phyloP scores from a whole-genome alignment of 495 filamentous ascomycete genomes.

The Elaphomyces granulatus region DNA sequence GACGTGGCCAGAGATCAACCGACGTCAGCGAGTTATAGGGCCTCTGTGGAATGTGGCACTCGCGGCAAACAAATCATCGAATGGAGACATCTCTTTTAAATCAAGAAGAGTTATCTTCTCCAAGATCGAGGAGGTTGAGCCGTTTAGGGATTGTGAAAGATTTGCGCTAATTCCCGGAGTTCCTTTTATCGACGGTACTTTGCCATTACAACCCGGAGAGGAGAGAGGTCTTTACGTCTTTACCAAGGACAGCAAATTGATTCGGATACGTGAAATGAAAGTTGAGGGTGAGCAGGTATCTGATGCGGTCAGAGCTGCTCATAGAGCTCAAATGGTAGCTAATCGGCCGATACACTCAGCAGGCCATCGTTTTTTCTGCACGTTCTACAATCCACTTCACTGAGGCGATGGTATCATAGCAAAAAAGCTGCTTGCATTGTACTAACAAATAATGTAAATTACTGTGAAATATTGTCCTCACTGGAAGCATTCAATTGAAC shows the following conservation, averaged over 20 bases:
- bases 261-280: slow-evolving; percentile 29
- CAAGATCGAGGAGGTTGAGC: slow-evolving; percentile 23
- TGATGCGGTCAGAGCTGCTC: slow-evolving; percentile 26
- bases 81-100: slow-evolving; percentile 13
- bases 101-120: slow-evolving; percentile 28
- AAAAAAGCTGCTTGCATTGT: no score
- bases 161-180: slow-evolving; percentile 23
- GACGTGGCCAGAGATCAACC: slow-evolving; percentile 31
- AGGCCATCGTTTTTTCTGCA: slow-evolving; percentile 17
- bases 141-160: slow-evolving; percentile 9
- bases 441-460: no score
- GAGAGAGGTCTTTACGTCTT: slow-evolving; percentile 25
- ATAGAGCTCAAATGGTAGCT: slow-evolving; percentile 30
- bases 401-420: no score
- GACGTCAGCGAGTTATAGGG: slow-evolving; percentile 37
- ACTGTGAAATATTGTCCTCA: no score
- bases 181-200: slow-evolving; percentile 23
- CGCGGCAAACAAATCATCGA: slow-evolving; percentile 10
- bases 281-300: slow-evolving; percentile 28
- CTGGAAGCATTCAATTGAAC: no score
- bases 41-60: slow-evolving; percentile 38
- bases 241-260: slow-evolving; percentile 22
- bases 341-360: slow-evolving; percentile 18
- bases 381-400: slow-evolving; percentile 26
- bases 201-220: slow-evolving; percentile 9